Evolutionary conservation across 208 protist genomes (phyloP), one percentile per base, ranked within the genome.

Genomic region (Trypanosoma cruzi): DNA sequence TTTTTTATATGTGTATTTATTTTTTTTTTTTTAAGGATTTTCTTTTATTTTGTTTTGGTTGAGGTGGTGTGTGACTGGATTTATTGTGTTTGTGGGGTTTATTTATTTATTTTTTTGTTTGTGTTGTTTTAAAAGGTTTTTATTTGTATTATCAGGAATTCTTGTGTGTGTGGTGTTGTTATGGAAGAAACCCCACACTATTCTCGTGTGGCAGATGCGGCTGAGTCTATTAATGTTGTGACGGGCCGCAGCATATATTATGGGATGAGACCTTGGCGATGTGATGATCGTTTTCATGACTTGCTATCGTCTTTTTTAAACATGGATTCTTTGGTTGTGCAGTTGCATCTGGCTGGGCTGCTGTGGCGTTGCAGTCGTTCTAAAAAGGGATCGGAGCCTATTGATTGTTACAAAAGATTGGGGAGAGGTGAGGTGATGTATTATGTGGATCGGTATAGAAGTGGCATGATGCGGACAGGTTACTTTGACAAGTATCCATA

Each of bases 211-310:
- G 74, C 80, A 31, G 86, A 91, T 55, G 64, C 55, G 24, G 53
- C 84, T 18, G 85, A 92, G 56, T 73, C 84, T 28, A 63, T 95
- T 11, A 95, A 95, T 76, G 79, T 82, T 14, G 77, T 95, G 0
- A 92, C 86, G 3, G 89, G 89, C 0, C 75, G 89, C 4, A 95
- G 89, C 67, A 82, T 95, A 40, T 91, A 92, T 58, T 95, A 91
- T 61, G 89, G 89, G 2, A 84, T 92, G 66, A 81, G 86, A 14
- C 89, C 86, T 3, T 95, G 86, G 86, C 81, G 89, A 0, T 95
- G 89, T 62, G 86, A 91, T 71, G 89, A 95, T 65, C 81, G 89
- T 42, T 95, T 95, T 66, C 81, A 92, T 24, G 89, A 95, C 59
- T 92, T 74, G 73, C 37, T 92, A n/a, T 83, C 81, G 48, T 72